Evolutionary conservation across 495 filamentous ascomycete genomes (phyloP).

Genomic region (Haplographium delicatum): DNA sequence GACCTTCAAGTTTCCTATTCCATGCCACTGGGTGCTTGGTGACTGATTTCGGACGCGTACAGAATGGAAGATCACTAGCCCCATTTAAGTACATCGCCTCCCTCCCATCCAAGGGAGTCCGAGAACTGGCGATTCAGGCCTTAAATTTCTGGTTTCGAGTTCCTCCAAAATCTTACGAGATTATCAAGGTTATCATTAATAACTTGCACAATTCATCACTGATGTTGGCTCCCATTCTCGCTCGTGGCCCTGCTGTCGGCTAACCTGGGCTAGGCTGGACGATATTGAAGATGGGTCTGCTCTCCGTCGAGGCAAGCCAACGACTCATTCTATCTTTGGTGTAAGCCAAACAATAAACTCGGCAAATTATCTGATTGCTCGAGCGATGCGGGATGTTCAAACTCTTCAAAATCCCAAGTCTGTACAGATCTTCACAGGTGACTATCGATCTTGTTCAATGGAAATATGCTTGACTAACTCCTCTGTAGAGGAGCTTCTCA

Average conservation of each 20-base stretch:
- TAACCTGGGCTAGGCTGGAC: constrained; percentile 26
- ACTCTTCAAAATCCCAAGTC: not conserved
- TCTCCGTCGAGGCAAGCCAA: constrained; percentile 33
- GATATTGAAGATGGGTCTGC: constrained; percentile 37
- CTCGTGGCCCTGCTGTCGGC: too few relatives aligned
- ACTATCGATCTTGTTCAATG: too few relatives aligned
- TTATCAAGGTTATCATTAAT: not conserved
- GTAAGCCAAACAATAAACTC: constrained; percentile 43
- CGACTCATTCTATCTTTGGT: constrained; percentile 34
- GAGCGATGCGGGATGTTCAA: constrained; percentile 19
- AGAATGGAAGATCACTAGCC: too few relatives aligned
- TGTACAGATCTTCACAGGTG: too few relatives aligned
- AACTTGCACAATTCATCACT: constrained; percentile 5
- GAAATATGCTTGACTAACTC: too few relatives aligned
- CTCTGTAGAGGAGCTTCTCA: not conserved
- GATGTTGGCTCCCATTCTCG: too few relatives aligned
- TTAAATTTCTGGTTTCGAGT: constrained; percentile 6
- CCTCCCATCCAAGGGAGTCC: not conserved
- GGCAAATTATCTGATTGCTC: constrained; percentile 44
- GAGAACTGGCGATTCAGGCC: not conserved
- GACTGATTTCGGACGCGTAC: too few relatives aligned
- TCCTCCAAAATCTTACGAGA: constrained; percentile 1
- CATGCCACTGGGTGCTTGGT: too few relatives aligned
- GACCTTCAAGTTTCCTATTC: too few relatives aligned
- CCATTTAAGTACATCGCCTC: not conserved